Base-by-base conservation (phyloP, 2,329 filamentous ascomycete genomes). In the Alternaria sp. region DNA sequence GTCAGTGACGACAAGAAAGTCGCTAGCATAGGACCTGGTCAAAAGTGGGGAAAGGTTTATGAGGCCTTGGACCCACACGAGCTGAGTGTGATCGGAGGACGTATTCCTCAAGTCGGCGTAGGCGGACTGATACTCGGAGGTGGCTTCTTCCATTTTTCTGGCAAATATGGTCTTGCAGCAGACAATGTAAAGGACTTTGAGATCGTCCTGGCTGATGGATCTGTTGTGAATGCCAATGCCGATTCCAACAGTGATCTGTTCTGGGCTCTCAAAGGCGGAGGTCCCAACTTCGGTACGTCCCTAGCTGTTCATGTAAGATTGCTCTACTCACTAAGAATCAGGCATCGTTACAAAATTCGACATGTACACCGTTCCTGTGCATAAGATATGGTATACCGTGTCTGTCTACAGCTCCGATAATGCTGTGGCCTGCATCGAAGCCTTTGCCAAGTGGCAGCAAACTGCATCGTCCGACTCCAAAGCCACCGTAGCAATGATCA, bases 161-260 rank as follows among this genome's bases (percentile, higher is more conserved):
- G 39, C 0, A n/a, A 41, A 30, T 52, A 52, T 26, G 57, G 57
- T 1, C 52, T 61, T 32, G 46, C 38, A 5, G 30, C 30, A 7
- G 57, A 57, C 34, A 61, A 51, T 42, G 47, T 48, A 3, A 48
- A 44, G 24, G 54, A 51, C 34, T 48, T 48, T 8, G 56, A 59
- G 56, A 51, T 61, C 36, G 59, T 61, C 9, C 18, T 57, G 8
- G 47, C 59, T 0, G 54, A 61, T 30, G 53, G 47, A 16, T 18
- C 28, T 9, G 32, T 51, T 14, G 59, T 57, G 2, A 61, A 51
- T 7, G 59, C 59, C 7, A 26, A 26, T 2, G n/a, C n/a, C 12
- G 7, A 9, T 1, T 20, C 7, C 7, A 39, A 39, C n/a, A 39
- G n/a, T 12, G 38, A 20, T 6, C n/a, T 39, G n/a, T 18, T 39